Conservation (phyloP, 768 basidiomycete species). For the Mycena olivaceomarginata region DNA sequence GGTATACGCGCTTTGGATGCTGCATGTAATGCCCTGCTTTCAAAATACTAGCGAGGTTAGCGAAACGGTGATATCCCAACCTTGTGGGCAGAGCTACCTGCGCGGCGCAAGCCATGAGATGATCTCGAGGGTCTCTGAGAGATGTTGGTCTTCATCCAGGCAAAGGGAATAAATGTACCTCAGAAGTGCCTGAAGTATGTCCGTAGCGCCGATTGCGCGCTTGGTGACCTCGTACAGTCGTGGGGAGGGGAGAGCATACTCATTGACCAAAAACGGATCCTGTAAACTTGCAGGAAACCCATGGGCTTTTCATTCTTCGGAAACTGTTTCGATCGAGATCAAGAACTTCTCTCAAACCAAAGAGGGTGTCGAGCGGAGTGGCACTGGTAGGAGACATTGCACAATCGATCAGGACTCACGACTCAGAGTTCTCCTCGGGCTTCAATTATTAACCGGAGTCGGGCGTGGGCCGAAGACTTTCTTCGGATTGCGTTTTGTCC, state of each 20-base stretch:
- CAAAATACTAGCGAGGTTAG: neutral
- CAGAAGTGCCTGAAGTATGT: neutral
- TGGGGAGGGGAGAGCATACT: neutral
- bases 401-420: no score
- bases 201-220: neutral
- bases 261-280: neutral
- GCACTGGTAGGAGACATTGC: neutral
- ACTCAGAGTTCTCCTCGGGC: no score
- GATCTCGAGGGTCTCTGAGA: slow-evolving; percentile 3
- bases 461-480: neutral
- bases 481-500: neutral
- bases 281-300: slow-evolving; percentile 1
- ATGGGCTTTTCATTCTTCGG: neutral
- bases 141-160: neutral
- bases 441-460: no score
- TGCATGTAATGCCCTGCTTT: neutral
- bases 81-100: neutral
- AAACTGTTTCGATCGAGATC: neutral
- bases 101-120: neutral
- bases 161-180: neutral
- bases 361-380: neutral
- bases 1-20: neutral
- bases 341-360: neutral
- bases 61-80: neutral
- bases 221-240: neutral